phyloP scores from a whole-genome alignment of 1,284 basidiomycete species.

The Jaminaea rosea region DNA sequence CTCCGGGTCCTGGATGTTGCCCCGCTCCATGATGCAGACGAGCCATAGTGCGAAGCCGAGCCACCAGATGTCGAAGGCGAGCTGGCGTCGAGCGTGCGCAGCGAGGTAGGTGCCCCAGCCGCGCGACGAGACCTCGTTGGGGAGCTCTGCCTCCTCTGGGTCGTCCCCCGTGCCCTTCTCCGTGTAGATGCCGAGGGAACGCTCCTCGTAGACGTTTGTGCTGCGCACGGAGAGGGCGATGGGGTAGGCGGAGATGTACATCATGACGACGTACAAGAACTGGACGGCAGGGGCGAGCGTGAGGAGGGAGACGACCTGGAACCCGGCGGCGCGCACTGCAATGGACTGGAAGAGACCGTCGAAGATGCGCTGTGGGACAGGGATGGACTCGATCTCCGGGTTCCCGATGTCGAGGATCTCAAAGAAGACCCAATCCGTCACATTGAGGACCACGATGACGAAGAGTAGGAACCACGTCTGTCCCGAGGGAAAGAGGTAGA shows the following conservation, averaged over 20 bases:
- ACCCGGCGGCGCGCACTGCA: slow-evolving; percentile 80
- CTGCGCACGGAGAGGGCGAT: slow-evolving; percentile 69
- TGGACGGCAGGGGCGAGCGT: slow-evolving; percentile 72
- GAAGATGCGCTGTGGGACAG: slow-evolving; percentile 53
- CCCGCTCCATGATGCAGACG: slow-evolving; percentile 42
- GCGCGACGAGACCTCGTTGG: slow-evolving; percentile 28
- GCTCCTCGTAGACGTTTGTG: slow-evolving; percentile 97
- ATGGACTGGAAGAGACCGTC: slow-evolving; percentile 49
- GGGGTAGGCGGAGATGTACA: slow-evolving; percentile 54
- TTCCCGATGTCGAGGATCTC: slow-evolving; percentile 80
- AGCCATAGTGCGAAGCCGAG: slow-evolving; percentile 45
- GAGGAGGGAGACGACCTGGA: slow-evolving; percentile 65
- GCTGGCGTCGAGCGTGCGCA: slow-evolving; percentile 71
- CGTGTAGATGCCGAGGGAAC: slow-evolving; percentile 36
- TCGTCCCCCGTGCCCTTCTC: slow-evolving; percentile 5
- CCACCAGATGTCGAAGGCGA: slow-evolving; percentile 59
- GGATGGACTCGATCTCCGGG: slow-evolving; percentile 61
- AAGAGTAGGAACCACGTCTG: slow-evolving; percentile 86
- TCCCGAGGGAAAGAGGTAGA: slow-evolving; percentile 80
- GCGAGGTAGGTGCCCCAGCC: slow-evolving; percentile 69
- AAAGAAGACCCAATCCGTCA: slow-evolving; percentile 79
- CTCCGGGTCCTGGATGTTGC: slow-evolving; percentile 29
- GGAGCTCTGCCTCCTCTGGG: slow-evolving; percentile 10
- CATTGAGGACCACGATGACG: slow-evolving; percentile 59
- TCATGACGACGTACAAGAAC: slow-evolving; percentile 63